Percentiles rank a stretch among this genome's conserved stretches.
Conservation (phyloP, 2,329 filamentous ascomycete species). For the Fusarium nisikadoi region DNA sequence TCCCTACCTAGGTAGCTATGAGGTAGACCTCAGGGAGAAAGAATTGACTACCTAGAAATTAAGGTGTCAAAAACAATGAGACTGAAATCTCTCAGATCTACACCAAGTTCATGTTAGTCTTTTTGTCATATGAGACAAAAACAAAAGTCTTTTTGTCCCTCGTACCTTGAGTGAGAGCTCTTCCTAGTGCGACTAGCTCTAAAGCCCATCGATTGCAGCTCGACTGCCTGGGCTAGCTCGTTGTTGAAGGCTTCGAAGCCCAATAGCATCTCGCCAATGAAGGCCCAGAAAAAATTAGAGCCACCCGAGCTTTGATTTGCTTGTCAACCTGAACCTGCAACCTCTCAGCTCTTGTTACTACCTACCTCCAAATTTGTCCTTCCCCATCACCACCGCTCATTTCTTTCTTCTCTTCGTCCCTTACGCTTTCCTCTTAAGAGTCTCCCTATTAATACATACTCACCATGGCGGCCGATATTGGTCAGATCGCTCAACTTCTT, state of each 20-base stretch:
- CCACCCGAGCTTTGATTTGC: conserved; percentile 19
- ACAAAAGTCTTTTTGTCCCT: neutral
- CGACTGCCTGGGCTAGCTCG: neutral
- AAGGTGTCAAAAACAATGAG: neutral
- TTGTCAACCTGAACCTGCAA: conserved; percentile 22
- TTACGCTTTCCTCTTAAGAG: conserved; percentile 22
- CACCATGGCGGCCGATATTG: conserved; percentile 68
- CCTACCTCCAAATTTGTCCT: conserved; percentile 28
- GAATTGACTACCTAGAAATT: neutral
- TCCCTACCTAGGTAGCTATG: neutral
- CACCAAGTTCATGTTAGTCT: neutral
- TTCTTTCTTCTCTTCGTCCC: conserved; percentile 31
- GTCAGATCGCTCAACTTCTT: conserved; percentile 80
- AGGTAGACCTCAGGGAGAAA: neutral
- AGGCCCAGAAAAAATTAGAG: conserved; percentile 28
- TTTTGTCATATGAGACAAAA: neutral
- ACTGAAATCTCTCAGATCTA: too few relatives aligned
- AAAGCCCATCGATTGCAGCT: conserved; percentile 21
- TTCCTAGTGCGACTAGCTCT: conserved; percentile 11
- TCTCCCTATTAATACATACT: conserved; percentile 26
- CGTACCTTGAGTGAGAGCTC: neutral
- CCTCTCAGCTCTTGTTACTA: conserved; percentile 31
- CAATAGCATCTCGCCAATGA: conserved; percentile 15
- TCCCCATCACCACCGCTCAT: conserved; percentile 38
- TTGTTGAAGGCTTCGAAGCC: neutral